A percentile compares a stretch with the other conserved stretches of the same genome.
Conservation (phyloP, 2,329 filamentous ascomycete species). For the Aspergillus luchuensis region DNA sequence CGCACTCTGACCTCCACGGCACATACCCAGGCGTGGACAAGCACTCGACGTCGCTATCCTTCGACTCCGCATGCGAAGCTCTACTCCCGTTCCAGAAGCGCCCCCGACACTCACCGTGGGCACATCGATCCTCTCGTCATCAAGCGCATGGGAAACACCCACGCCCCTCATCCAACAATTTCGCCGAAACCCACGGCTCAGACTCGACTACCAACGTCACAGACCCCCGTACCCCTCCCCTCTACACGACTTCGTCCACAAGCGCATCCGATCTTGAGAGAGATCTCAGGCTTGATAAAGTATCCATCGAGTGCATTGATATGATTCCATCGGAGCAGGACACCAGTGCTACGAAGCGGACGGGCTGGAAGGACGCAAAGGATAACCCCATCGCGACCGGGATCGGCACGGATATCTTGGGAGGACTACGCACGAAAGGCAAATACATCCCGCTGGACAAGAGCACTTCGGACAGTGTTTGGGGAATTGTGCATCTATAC, state of each 20-base stretch:
- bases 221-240: constrained; percentile 12
- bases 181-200: constrained; percentile 13
- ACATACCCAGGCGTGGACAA: constrained; percentile 9
- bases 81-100: constrained; percentile 41
- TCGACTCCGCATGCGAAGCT: constrained; percentile 41
- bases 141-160: constrained; percentile 12
- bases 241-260: constrained; percentile 25
- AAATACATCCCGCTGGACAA: constrained; percentile 71
- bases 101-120: constrained; percentile 18
- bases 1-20: constrained; percentile 21
- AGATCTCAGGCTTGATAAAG: constrained; percentile 81
- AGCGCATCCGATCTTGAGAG: constrained; percentile 26
- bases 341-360: constrained; percentile 27
- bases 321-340: constrained; percentile 52
- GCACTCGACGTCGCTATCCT: constrained; percentile 29
- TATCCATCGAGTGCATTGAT: constrained; percentile 80
- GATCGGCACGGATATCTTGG: constrained; percentile 54
- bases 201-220: constrained; percentile 7
- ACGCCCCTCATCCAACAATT: constrained; percentile 9
- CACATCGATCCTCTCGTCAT: constrained; percentile 14
- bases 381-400: constrained; percentile 49
- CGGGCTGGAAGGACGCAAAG: constrained; percentile 22
- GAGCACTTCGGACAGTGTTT: constrained; percentile 75
- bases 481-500: constrained; percentile 93
- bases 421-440: constrained; percentile 79